Conservation (phyloP, 2,329 filamentous ascomycete genomes). For the Trichoderma sp. region DNA sequence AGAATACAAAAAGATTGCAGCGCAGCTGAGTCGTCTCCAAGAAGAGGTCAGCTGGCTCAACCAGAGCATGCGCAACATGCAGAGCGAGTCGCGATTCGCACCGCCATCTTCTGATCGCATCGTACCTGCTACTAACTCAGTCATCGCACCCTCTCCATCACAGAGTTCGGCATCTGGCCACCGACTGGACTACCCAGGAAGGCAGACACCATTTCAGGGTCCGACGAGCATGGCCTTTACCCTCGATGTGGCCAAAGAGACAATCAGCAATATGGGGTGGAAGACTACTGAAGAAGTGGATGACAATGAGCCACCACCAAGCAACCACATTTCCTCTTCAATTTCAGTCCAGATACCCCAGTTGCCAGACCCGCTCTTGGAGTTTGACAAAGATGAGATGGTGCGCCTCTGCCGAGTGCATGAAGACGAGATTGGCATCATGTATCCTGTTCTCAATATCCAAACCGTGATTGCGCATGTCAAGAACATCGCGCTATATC, state of each 20-base stretch:
- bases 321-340: slow-evolving; percentile 27
- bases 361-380: slow-evolving; percentile 73
- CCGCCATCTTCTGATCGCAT: slow-evolving; percentile 32
- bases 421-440: slow-evolving; percentile 86
- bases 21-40: slow-evolving; percentile 73
- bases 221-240: slow-evolving; percentile 85
- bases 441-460: slow-evolving; percentile 86
- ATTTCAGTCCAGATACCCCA: slow-evolving; percentile 43
- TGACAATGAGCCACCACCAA: slow-evolving; percentile 52
- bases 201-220: slow-evolving; percentile 71
- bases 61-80: slow-evolving; percentile 68
- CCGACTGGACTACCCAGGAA: slow-evolving; percentile 51
- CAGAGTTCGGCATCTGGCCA: slow-evolving; percentile 42
- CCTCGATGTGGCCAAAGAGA: slow-evolving; percentile 82
- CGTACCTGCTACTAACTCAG: slow-evolving; percentile 36
- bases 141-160: slow-evolving; percentile 46
- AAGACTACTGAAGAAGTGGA: slow-evolving; percentile 61
- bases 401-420: slow-evolving; percentile 76
- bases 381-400: slow-evolving; percentile 76
- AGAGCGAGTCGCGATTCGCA: slow-evolving; percentile 52
- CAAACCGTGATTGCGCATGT: slow-evolving; percentile 70
- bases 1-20: slow-evolving; percentile 80
- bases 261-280: slow-evolving; percentile 87
- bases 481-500: slow-evolving; percentile 68
- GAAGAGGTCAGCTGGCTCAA: slow-evolving; percentile 81